These are phyloP conservation scores for carrot (Daucus carota) DNA, from an alignment of 129 eudicot genomes.

Conservation along the genomic window DH1_v3.0 NC_030383.2:40681501-40682000, in stretches of 20 bases:
- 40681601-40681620: slow-evolving; percentile 81
- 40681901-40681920: no score
- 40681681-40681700: slow-evolving; percentile 24
- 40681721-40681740: slow-evolving; percentile 59
- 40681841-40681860: slow-evolving; percentile 21
- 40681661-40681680: background rate
- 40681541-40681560: slow-evolving; percentile 71
- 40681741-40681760: slow-evolving; percentile 24
- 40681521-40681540: slow-evolving; percentile 98
- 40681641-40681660: slow-evolving; percentile 23
- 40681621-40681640: slow-evolving; percentile 23
- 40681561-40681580: slow-evolving; percentile 75
- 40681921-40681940: no score
- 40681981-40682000: no score
- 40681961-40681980: no score
- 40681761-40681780: background rate
- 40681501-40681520: slow-evolving; percentile 50
- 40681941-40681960: no score
- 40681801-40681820: slow-evolving; percentile 4
- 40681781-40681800: background rate
- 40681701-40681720: slow-evolving; percentile 52
- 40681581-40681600: slow-evolving; percentile 42
- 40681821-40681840: slow-evolving; percentile 1
- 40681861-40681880: slow-evolving; percentile 9
- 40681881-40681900: no score